Evolutionary conservation across 805 yeast genomes (phyloP), one percentile per base, ranked within the genome.

Genomic region (Kodamaea leandrae): DNA sequence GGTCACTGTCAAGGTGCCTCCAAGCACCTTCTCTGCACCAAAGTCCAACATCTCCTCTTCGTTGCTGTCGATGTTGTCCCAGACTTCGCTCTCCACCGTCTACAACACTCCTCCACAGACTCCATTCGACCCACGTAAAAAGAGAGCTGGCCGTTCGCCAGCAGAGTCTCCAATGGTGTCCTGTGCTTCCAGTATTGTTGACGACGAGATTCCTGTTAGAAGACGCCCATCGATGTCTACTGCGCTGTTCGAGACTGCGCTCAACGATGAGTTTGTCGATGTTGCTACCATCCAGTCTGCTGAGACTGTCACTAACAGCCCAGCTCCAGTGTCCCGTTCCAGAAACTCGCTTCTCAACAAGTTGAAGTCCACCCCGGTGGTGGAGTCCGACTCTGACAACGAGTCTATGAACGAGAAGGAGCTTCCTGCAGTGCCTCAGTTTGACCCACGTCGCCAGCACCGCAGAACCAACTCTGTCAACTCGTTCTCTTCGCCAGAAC

Each of bases 51-150:
- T 48, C 28, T 48, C 51, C 8, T 33, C 47, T 3, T 34, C 44
- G 2, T 41, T 48, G 33, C 36, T 43, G 34, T 46, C 50, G n/a
- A 36, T 46, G 29, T 41, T 48, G 37, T 39, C 49, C 14, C 32
- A 38, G 24, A 27, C 42, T n/a, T 34, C 48, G 6, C 43, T 37
- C 19, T 24, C 39, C 10, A 36, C 45, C 12, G 36, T 36, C 14
- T 36, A 40, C 17, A 29, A 32, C 16, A 34, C 49, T n/a, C 45
- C 51, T n/a, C 49, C 50, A 20, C 28, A 42, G 12, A 36, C 52
- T 8, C 45, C 55, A 9, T 57, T 53, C 39, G 64, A 59, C 44
- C 63, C 63, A 28, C 39, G 53, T 27, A 46, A 36, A 32, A 51
- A 45, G 37, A 51, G 49, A 38, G 36, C 39, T 6, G 37, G 46